Base-by-base conservation (phyloP, 495 filamentous ascomycete genomes). In the Daldinia decipiens region DNA sequence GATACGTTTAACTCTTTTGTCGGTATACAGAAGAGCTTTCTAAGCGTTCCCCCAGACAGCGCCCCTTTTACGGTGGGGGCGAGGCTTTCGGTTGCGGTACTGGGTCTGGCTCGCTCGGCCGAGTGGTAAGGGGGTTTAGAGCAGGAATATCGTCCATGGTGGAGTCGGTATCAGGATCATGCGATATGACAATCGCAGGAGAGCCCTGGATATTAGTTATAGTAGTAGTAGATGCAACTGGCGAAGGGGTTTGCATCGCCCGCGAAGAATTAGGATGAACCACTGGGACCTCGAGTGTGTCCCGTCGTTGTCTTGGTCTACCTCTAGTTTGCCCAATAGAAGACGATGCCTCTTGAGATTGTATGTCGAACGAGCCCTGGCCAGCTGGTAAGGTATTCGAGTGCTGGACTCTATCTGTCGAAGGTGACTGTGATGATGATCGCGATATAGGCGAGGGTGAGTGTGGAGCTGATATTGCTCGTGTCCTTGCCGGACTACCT, bases 281-380 rank as follows among this genome's bases (percentile, higher is more conserved):
- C 0, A 8, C 52, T 0, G 75, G 75, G 6, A 78, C 77, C 32
- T 75, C 67, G 12, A 80, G 77, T 3, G 77, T 80, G 32, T 76
- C 74, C 0, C 74, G 72, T 64, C 78, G 68, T 31, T 62, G 56
- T 47, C 63, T 66, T 17, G 26, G 45, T n/a, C 62, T 61, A 0
- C 67, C 70, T 15, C 65, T 67, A 7, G 11, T 56, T 6, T 32
- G 15, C 1, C 1, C 68, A 17, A 50, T 5, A n/a, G 58, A 9
- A 15, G 62, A 57, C 0, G 59, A 32, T 15, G 70, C 63, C 6
- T 13, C 24, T 54, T 32, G 55, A 51, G 51, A 51, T 32, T 67
- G 67, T 54, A 19, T 31, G 3, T 73, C 74, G 19, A 51, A 43
- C 3, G 61, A 74, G 12, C 27, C 27, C 43, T 54, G 58, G 51